Percentiles rank a stretch among this genome's conserved stretches.
Conservation (phyloP, 306 rosid species). For the Glycine tomentella region DNA sequence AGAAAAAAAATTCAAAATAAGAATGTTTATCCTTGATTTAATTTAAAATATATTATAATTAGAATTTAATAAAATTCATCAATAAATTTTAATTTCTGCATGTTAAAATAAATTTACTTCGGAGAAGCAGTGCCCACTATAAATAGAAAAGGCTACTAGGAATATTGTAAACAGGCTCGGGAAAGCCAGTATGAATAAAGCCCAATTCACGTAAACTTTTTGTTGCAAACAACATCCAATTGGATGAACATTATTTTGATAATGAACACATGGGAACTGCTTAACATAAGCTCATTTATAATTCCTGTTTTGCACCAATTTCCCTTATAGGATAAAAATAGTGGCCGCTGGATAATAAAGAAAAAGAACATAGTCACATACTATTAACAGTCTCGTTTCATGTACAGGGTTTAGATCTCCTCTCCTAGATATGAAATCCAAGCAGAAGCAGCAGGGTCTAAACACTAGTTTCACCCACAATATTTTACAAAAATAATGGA, state of each 20-base stretch:
- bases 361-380: neutral
- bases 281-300: neutral
- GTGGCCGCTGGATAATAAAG: neutral
- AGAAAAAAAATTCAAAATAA: too few species aligned
- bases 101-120: too few species aligned
- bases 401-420: conserved; percentile 25
- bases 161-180: too few species aligned
- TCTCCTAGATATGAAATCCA: neutral
- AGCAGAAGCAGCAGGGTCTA: conserved; percentile 20
- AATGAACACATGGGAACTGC: neutral
- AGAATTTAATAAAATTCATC: too few species aligned
- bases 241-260: neutral
- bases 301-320: neutral
- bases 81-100: too few species aligned
- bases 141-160: too few species aligned
- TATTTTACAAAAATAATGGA: conserved; percentile 26
- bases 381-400: conserved; percentile 16
- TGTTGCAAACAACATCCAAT: too few species aligned
- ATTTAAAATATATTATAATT: too few species aligned
- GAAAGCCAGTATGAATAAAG: too few species aligned
- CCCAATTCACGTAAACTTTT: too few species aligned
- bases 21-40: too few species aligned
- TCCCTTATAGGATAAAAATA: neutral
- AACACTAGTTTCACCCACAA: conserved; percentile 17
- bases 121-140: too few species aligned